These are phyloP conservation scores for Talaromyces verruculosus DNA, from an alignment of 2,329 filamentous ascomycete genomes.

Conservation along the genomic window DNA sequence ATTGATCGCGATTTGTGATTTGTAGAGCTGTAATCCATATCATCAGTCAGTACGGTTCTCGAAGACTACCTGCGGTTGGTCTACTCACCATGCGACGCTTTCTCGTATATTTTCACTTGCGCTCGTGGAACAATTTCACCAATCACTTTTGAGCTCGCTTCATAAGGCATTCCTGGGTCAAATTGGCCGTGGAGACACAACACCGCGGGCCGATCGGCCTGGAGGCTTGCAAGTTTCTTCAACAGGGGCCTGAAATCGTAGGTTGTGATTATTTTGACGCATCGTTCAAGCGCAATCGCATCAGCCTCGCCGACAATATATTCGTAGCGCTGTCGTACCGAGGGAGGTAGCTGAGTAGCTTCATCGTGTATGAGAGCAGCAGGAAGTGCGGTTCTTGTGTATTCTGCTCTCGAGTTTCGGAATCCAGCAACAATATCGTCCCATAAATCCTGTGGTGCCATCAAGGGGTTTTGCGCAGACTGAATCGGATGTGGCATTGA, in stretches of 20 bases:
- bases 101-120: conserved; percentile 31
- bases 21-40: not conserved
- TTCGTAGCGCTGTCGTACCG: not conserved
- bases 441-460: not conserved
- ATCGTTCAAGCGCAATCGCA: not conserved
- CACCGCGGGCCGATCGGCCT: not conserved
- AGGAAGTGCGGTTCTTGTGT: not conserved
- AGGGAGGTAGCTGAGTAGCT: not conserved
- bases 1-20: not conserved
- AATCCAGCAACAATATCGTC: not conserved
- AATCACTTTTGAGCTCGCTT: conserved; percentile 27
- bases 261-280: not conserved
- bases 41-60: not conserved
- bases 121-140: conserved; percentile 27
- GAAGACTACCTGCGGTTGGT: not conserved
- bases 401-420: not conserved
- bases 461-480: not conserved
- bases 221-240: not conserved
- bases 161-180: conserved; percentile 30
- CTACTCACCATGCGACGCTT: conserved; percentile 29
- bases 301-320: conserved; percentile 2
- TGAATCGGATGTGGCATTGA: not conserved
- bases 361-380: not conserved
- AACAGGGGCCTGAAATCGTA: not conserved
- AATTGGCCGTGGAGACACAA: conserved; percentile 32